Evolutionary conservation across 306 rosid genomes (phyloP).

Genomic region (Albizia julibrissin): DNA sequence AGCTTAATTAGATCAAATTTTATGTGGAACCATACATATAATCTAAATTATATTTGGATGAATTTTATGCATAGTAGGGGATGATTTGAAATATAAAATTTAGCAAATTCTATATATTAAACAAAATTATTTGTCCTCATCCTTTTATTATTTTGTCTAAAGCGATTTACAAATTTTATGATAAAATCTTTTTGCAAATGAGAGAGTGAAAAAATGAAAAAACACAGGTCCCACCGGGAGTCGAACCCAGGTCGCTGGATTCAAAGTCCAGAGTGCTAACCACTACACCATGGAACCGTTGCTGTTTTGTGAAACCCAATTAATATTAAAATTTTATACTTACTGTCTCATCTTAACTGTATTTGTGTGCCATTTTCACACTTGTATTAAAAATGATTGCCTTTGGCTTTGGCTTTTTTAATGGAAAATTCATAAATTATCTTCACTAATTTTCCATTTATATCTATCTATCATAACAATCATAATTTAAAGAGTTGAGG

Average conservation of each 20-base stretch:
- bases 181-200: no score
- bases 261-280: conserved; percentile 82
- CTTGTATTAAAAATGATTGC: background rate
- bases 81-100: background rate
- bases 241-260: conserved; percentile 81
- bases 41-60: background rate
- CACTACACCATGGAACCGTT: conserved; percentile 67
- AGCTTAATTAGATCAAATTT: background rate
- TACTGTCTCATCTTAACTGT: no score
- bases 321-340: no score
- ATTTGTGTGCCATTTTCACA: background rate
- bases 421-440: background rate
- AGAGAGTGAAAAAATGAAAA: no score
- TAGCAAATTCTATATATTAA: background rate
- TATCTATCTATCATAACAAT: background rate
- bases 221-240: conserved; percentile 54
- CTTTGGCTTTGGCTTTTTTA: background rate
- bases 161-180: background rate
- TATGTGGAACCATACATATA: background rate
- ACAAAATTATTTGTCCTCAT: background rate
- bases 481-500: no score
- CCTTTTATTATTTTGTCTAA: background rate
- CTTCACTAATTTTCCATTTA: background rate
- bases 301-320: rapidly evolving
- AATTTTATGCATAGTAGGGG: background rate